Base-by-base conservation (phyloP, 345 rosid genomes). In the Pelargonium nanum region DNA sequence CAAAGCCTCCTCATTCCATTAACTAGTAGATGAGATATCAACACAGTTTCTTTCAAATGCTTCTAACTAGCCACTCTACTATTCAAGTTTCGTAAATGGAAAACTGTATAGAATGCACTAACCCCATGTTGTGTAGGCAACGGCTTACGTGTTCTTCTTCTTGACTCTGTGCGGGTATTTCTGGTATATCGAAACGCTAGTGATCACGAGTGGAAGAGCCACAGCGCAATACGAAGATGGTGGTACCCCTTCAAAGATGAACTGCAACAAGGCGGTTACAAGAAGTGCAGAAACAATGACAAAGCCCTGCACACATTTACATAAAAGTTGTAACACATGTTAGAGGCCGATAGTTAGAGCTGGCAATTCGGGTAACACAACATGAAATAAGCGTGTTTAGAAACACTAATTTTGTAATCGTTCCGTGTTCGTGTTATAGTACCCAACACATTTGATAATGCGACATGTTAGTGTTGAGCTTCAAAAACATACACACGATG, bases 281-380 rank as follows among this genome's bases (percentile, higher is more conserved):
- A 93, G 85, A 57, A 93, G 90, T 19, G 99, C 96, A 0, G 92
- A 93, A 24, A 93, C 97, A 67, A 86, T 90, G 70, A 93, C 96
- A 69, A 93, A 93, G 16, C 99, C 99, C 97, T 87, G 88, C 68
- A 72, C 7, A 5, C 24, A 65, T 55, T 25, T 26, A 24, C 26
- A 16, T 62, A 69, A 48, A 40, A 24, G 55, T 40, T 40, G 48
- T 17, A 10, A 12, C 15, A 6, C 15, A 40, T 9, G 15, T 40
- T 40, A 40, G 48, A 40, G 9, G 9, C 9, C n/a, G n/a, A n/a
- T 40, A 12, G 15, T 40, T 28, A 28, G 4, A 28, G 3, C 32
- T 7, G 3, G 4, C 32, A 2, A 2, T 28, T 7, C 32, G 4
- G 7, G 32, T 28, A 3, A 28, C 3, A 7, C 32, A 40, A 40